Conservation (phyloP, 2,329 filamentous ascomycete genomes). For the Colletotrichum trifolii region DNA sequence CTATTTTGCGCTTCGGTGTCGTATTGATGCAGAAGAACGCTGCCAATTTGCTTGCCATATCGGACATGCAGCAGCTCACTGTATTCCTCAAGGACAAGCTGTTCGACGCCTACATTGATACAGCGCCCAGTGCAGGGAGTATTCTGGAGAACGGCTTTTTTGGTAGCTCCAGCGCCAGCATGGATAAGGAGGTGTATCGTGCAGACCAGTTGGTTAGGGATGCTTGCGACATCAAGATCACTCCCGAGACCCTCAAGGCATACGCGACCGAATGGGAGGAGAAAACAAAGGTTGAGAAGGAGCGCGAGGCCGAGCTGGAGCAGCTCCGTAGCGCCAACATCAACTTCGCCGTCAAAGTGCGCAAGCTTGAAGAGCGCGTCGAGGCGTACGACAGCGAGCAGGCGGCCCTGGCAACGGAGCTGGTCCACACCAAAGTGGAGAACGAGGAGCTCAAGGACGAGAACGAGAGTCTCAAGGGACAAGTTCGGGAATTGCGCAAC, state of each 20-base stretch:
- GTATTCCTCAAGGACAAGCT: constrained; percentile 92
- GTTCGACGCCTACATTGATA: constrained; percentile 98
- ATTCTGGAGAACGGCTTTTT: constrained; percentile 98
- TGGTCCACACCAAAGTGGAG: constrained; percentile 92
- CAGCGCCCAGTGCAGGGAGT: constrained; percentile 89
- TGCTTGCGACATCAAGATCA: constrained; percentile 88
- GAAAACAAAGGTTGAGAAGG: constrained; percentile 83
- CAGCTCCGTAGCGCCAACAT: constrained; percentile 74
- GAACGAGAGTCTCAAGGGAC: constrained; percentile 87
- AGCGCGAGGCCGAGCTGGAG: constrained; percentile 84
- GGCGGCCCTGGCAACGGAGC: constrained; percentile 87
- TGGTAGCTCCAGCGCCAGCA: constrained; percentile 85
- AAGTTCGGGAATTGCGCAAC: constrained; percentile 85
- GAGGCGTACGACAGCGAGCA: constrained; percentile 92
- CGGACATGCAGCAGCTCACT: constrained; percentile 90
- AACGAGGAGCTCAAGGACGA: constrained; percentile 90
- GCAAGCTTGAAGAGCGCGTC: constrained; percentile 85
- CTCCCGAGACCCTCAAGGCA: constrained; percentile 80
- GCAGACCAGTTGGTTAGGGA: constrained; percentile 94
- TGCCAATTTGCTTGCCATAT: constrained; percentile 79
- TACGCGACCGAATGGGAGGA: constrained; percentile 95
- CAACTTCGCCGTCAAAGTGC: constrained; percentile 79
- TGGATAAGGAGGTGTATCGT: constrained; percentile 95
- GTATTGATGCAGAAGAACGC: constrained; percentile 97
- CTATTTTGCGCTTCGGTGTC: constrained; percentile 93